phyloP scores from a whole-genome alignment of 2,329 filamentous ascomycete genomes.

The Fusarium sambucinum region DNA sequence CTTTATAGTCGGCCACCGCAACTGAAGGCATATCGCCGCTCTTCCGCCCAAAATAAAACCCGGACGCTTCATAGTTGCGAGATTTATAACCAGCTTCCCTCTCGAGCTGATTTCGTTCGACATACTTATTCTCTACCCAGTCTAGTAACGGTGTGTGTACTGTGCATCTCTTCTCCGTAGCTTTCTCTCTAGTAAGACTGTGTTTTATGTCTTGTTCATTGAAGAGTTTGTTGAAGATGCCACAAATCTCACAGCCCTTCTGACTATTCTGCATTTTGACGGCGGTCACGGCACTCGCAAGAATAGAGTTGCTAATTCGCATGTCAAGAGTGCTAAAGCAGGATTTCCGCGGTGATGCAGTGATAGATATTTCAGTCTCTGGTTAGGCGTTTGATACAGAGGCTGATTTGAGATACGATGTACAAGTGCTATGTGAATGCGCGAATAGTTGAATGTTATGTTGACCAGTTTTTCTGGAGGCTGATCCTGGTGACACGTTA shows the following conservation, averaged over 20 bases:
- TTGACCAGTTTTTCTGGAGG: neutral
- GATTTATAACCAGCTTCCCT: neutral
- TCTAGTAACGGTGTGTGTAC: neutral
- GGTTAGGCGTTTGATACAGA: fast-evolving
- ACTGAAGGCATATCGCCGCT: neutral
- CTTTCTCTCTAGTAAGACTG: neutral
- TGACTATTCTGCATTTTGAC: neutral
- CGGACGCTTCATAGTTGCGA: neutral
- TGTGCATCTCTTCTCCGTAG: neutral
- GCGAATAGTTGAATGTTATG: neutral
- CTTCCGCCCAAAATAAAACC: neutral
- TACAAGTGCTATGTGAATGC: neutral
- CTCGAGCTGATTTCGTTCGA: neutral
- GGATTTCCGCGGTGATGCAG: fast-evolving
- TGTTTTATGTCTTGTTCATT: neutral
- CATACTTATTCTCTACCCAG: neutral
- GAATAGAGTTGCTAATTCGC: neutral
- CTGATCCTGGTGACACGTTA: neutral
- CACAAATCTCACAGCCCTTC: neutral
- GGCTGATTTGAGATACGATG: neutral
- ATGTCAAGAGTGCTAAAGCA: neutral
- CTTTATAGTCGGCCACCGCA: neutral
- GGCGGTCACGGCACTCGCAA: neutral
- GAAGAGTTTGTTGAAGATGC: neutral
- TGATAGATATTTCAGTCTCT: too few species aligned